These are phyloP conservation scores for Begonia loranthoides DNA, from an alignment of 306 rosid species.

Conservation along the genomic window DNA sequence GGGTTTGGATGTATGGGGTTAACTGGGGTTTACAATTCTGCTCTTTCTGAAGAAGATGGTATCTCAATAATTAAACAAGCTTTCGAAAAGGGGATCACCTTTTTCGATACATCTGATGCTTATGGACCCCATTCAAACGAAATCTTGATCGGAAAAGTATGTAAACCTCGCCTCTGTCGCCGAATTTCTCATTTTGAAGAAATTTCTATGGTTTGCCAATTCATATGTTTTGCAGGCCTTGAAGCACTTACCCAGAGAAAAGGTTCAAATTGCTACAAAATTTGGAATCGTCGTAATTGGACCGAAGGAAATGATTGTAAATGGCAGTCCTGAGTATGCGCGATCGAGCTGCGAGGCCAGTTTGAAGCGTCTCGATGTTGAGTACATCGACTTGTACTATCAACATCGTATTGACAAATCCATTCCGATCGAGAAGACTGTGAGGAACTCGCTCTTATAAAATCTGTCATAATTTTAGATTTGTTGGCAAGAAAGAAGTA, in stretches of 20 bases:
- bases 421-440: constrained; percentile 73
- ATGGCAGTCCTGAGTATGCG: constrained; percentile 74
- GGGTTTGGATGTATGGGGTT: constrained; percentile 36
- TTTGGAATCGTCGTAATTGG: constrained; percentile 46
- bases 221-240: too few species aligned
- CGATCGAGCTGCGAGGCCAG: constrained; percentile 70
- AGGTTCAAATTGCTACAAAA: constrained; percentile 50
- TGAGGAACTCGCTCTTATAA: constrained; percentile 15
- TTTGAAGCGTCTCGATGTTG: constrained; percentile 55
- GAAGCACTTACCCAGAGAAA: too few species aligned
- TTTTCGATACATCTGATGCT: constrained; percentile 23
- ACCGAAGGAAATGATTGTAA: constrained; percentile 16
- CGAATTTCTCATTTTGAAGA: too few species aligned
- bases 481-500: neutral
- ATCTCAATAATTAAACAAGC: constrained; percentile 14
- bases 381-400: constrained; percentile 74
- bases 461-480: neutral
- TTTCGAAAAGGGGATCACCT: constrained; percentile 25
- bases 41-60: constrained; percentile 19
- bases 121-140: constrained; percentile 24
- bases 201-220: too few species aligned
- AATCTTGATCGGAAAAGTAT: constrained; percentile 27
- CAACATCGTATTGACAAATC: constrained; percentile 72
- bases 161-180: neutral
- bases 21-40: constrained; percentile 18